These are phyloP conservation scores for Aspergillus pseudotamarii DNA, from an alignment of 2,329 filamentous ascomycete species.

Conservation along the genomic window DNA sequence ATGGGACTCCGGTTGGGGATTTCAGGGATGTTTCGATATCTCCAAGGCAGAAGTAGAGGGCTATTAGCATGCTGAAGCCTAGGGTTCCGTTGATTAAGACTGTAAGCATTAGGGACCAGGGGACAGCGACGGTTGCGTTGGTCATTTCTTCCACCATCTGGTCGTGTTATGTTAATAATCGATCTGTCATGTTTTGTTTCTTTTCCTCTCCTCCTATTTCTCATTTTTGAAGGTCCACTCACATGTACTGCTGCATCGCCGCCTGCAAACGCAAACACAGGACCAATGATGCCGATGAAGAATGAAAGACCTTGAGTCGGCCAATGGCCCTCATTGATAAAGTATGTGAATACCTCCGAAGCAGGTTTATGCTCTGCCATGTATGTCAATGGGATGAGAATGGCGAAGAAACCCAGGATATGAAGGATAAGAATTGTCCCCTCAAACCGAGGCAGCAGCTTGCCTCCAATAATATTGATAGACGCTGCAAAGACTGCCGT, in stretches of 20 bases:
- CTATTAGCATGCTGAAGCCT: slow-evolving; percentile 42
- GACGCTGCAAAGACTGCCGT: slow-evolving; percentile 41
- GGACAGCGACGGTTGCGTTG: slow-evolving; percentile 40
- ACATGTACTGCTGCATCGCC: slow-evolving; percentile 43
- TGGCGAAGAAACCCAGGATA: slow-evolving; percentile 55
- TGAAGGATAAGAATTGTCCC: slow-evolving; percentile 53
- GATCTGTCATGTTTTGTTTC: neutral
- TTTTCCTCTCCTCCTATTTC: neutral
- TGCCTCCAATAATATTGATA: slow-evolving; percentile 49
- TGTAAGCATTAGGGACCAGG: slow-evolving; percentile 39
- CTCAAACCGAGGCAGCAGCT: slow-evolving; percentile 52
- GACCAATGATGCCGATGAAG: slow-evolving; percentile 37
- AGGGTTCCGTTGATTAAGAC: slow-evolving; percentile 40
- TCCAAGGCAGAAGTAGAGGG: slow-evolving; percentile 44
- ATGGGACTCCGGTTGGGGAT: slow-evolving; percentile 35
- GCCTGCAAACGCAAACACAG: slow-evolving; percentile 42
- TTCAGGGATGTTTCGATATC: slow-evolving; percentile 30
- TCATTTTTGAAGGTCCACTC: slow-evolving; percentile 12
- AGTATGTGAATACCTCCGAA: slow-evolving; percentile 50
- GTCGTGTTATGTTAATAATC: neutral
- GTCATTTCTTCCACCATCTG: slow-evolving; percentile 45
- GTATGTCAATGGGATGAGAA: slow-evolving; percentile 51
- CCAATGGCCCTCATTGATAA: slow-evolving; percentile 53
- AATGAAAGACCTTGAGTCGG: slow-evolving; percentile 45
- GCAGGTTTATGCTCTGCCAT: slow-evolving; percentile 46